Base-by-base conservation (phyloP, 1,139 yeast genomes). In the Yamadazyma sp. region DNA sequence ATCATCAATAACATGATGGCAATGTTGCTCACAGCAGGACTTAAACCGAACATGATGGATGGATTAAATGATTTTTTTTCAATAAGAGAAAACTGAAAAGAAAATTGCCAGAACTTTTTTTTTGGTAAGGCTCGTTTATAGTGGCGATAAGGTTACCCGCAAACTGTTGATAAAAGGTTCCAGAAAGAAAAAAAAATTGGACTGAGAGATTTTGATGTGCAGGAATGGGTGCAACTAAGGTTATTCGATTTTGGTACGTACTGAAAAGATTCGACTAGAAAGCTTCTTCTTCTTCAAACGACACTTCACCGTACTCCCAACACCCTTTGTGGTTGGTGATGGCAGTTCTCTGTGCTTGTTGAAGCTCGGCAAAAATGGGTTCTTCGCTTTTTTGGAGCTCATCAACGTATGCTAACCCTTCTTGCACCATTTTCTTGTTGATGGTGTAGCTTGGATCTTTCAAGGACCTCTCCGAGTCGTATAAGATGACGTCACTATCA, bases 1-100 rank as follows among this genome's bases (percentile, higher is more conserved):
- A 91, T 92, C 89, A 89, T 87, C 75, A 83, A 84, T 62, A 92
- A 85, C 96, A 91, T 91, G 79, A 92, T 70, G 54, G 76, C 87
- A 57, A 92, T 71, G 71, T 92, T 91, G 53, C 89, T 69, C 51
- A 89, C 73, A 53, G 95, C 95, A 38, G 98, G 94, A 61, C 87
- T 87, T 86, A 87, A 80, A 37, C 53, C 53, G 35, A 49, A 49
- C 52, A 49, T 49, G 48, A 37, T 61, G 15, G 31, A 17, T 18
- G 5, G 22, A n/a, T 27, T 27, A 14, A 16, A 16, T 11, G 18
- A 5, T 9, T 18, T 18, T 18, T 30, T 30, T 30, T 30, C 25
- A 31, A 17, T 11, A 31, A 31, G 22, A 20, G 8, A 20, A 20
- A 20, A 20, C 22, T 20, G 22, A 20, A 20, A 20, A 20, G 22